Conservation (phyloP, 495 filamentous ascomycete genomes). For the Aspergillus coremiiformis region DNA sequence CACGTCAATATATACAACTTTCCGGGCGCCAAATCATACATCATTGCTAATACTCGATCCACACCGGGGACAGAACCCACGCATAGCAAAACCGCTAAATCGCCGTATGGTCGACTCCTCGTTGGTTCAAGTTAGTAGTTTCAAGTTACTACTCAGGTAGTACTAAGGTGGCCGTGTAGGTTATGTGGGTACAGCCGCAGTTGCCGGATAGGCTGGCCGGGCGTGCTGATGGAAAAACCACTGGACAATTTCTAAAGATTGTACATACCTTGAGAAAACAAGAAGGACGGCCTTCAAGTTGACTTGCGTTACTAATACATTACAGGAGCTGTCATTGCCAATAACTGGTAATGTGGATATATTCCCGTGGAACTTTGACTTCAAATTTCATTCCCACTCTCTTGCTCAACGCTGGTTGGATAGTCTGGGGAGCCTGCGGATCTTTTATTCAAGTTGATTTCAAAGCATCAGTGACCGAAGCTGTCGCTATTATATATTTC, state of each 20-base stretch:
- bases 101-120: background rate
- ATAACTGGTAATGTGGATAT: too few species aligned
- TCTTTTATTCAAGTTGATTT: constrained; percentile 12
- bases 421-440: background rate
- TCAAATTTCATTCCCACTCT: background rate
- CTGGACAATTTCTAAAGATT: too few species aligned
- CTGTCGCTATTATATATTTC: background rate
- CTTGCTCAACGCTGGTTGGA: background rate
- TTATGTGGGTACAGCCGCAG: background rate
- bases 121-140: background rate
- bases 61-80: background rate
- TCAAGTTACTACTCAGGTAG: too few species aligned
- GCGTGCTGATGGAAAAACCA: too few species aligned
- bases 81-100: background rate
- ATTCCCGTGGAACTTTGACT: background rate
- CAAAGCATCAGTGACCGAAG: constrained; percentile 9
- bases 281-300: too few species aligned
- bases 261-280: too few species aligned
- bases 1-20: background rate
- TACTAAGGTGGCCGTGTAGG: background rate
- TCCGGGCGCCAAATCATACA: background rate
- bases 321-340: too few species aligned
- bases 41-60: background rate
- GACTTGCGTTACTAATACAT: too few species aligned
- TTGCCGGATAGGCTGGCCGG: background rate